Evolutionary conservation across 2,329 filamentous ascomycete species (phyloP), one percentile per base, ranked within the genome.

Genomic region (Thielaviopsis punctulata): DNA sequence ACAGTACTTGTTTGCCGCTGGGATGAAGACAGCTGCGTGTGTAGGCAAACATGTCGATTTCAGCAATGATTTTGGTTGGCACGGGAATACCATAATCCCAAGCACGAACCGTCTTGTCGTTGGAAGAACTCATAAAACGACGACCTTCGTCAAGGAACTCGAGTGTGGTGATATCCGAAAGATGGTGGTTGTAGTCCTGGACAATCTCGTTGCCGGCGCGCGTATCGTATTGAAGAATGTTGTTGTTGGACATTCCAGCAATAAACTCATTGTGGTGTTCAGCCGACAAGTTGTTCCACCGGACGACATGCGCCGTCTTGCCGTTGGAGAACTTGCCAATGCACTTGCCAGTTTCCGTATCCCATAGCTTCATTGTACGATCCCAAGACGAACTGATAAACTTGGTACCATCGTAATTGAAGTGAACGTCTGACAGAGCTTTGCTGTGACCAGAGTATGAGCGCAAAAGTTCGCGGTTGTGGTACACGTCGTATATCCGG

Each of bases 51-150:
- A 98, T 95, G 71, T 95, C 87, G 1, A 90, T 88, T 65, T 98
- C 92, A 23, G 90, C 90, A 62, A 95, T 93, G 70, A 93, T 93
- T 65, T 95, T 96, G 73, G 98, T 96, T 0, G 92, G 92, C 0
- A 98, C 92, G 1, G 92, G 92, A 59, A 98, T 96, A 60, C 89
- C 87, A 70, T 94, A 96, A 68, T 98, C 93, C 93, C 93, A 98
- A 1, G 90, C 90, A 56, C 92, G 83, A 22, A 98, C 76, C 7
- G 84, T 90, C 66, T 95, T 95, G 71, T 98, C 92, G 70, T 98
- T 92, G 0, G 87, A 94, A 1, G 93, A 98, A 23, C 90, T 94
- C 72, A 98, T 92, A 73, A 98, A 98, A 41, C 93, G 84, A 33
- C 90, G 81, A 65, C 89, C 87, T 55, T 93, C 82, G 64, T 98